Evolutionary conservation across 768 basidiomycete species (phyloP).

Genomic region (Russula abietina): DNA sequence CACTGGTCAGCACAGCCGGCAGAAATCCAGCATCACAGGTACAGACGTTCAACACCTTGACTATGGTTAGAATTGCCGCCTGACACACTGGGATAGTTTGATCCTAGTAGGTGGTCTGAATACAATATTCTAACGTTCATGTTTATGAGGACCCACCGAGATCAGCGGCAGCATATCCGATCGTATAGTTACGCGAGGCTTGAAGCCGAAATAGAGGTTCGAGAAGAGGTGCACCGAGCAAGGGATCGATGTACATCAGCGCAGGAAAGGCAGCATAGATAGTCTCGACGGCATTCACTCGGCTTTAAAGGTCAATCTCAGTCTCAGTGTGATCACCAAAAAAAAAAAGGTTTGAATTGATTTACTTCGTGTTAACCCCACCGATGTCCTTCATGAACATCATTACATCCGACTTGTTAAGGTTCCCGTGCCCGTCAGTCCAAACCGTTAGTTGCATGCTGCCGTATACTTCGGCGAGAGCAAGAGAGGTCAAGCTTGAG

Average conservation of each 20-base stretch:
- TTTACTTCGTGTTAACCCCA: constrained; percentile 34
- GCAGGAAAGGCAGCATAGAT: constrained; percentile 47
- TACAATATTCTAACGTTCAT: not conserved
- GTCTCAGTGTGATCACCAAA: not conserved
- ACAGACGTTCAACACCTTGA: constrained; percentile 19
- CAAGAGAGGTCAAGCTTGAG: constrained; percentile 47
- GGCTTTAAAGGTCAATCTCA: constrained; percentile 1
- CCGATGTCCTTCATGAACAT: constrained; percentile 42
- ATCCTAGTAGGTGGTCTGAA: constrained; percentile 1
- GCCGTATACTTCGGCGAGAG: constrained; percentile 48
- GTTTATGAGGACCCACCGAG: constrained; percentile 20
- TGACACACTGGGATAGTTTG: constrained; percentile 14
- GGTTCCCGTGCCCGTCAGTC: constrained; percentile 40
- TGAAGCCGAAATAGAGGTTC: constrained; percentile 27
- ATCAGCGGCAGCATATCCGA: constrained; percentile 23
- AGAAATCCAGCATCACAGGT: not conserved
- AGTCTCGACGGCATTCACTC: constrained; percentile 49
- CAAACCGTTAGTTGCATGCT: constrained; percentile 52
- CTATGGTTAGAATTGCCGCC: not conserved
- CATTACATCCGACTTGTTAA: constrained; percentile 48
- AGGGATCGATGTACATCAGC: constrained; percentile 49
- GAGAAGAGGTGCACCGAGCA: constrained; percentile 34
- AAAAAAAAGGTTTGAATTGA: not conserved
- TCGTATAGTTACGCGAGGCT: constrained; percentile 15
- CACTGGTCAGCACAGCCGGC: not conserved